Evolutionary conservation across 2,329 filamentous ascomycete genomes (phyloP).

Genomic region (Talaromyces albobiverticillius): DNA sequence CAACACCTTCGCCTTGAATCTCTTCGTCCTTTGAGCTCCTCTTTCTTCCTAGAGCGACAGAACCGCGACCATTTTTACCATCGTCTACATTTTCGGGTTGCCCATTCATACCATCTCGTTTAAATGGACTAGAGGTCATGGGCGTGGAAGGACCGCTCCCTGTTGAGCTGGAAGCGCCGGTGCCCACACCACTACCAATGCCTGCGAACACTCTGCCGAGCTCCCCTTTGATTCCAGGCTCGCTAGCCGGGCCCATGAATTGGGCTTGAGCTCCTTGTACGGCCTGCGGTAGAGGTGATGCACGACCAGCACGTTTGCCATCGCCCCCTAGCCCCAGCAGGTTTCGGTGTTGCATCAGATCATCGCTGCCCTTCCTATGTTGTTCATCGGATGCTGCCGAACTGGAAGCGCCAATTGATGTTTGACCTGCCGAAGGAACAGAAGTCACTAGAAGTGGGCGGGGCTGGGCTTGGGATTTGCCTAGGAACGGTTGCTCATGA

Average conservation of each 20-base stretch:
- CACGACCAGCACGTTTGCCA: slow-evolving; percentile 74
- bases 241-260: slow-evolving; percentile 71
- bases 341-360: slow-evolving; percentile 61
- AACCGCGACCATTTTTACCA: slow-evolving; percentile 39
- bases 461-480: slow-evolving; percentile 30
- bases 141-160: slow-evolving; percentile 56
- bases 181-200: slow-evolving; percentile 70
- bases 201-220: slow-evolving; percentile 94
- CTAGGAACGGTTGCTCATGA: slow-evolving; percentile 31
- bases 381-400: slow-evolving; percentile 34
- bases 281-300: slow-evolving; percentile 87
- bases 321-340: slow-evolving; percentile 71
- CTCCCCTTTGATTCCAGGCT: slow-evolving; percentile 90
- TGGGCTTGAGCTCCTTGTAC: slow-evolving; percentile 88
- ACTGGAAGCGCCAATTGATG: slow-evolving; percentile 22
- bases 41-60: slow-evolving; percentile 53
- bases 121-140: slow-evolving; percentile 51
- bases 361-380: slow-evolving; percentile 49
- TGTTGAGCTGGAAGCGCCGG: slow-evolving; percentile 47
- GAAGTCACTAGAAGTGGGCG: slow-evolving; percentile 35
- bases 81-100: slow-evolving; percentile 41
- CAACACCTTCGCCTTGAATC: slow-evolving; percentile 61
- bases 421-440: slow-evolving; percentile 28
- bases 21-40: slow-evolving; percentile 77
- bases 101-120: slow-evolving; percentile 47